Base-by-base conservation (phyloP, 1,139 yeast species). In the Saccharomyces hybrid region DNA sequence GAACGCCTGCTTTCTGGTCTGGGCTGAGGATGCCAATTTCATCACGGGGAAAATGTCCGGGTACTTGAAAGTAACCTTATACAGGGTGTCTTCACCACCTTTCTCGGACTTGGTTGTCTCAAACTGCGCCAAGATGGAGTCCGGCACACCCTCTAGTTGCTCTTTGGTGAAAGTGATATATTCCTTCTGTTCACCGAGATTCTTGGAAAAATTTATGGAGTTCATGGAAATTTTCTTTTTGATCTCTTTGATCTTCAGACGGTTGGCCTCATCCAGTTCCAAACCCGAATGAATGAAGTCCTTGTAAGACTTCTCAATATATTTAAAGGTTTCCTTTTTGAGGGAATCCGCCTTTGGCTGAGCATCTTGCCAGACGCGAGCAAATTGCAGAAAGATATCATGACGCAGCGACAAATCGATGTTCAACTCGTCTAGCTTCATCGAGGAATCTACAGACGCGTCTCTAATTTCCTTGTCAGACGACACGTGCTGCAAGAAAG, bases 21-120 rank as follows among this genome's bases (percentile, higher is more conserved):
- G 79, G 46, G 82, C 79, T 58, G 73, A 73, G 55, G 77, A 75
- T 48, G 95, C 91, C 67, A 82, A 81, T 67, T 85, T 84, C 69
- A 86, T 72, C n/a, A 84, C 83, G 0, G 95, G 95, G 60, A 84
- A 73, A 52, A 85, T 72, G 65, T 88, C 95, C 3, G 96, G 93
- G 64, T 86, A 86, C 68, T 88, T 86, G 74, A 80, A 88, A 3
- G 95, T 84, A 75, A 88, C 84, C 66, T 84, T 84, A 65, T 72
- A 78, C 64, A 78, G 78, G 38, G 66, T 66, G 14, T 54, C 54
- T 25, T 57, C 60, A 11, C 78, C 82, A 11, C 68, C 74, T 49
- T 73, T 76, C n/a, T 73, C 79, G 5, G 44, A 38, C 44, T 68
- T 72, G 19, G 72, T 68, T 57, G 72, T 70, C 54, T 80, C 84